phyloP scores from a whole-genome alignment of 176 grass and related monocot genomes.

The Elymus sibiricus region DNA sequence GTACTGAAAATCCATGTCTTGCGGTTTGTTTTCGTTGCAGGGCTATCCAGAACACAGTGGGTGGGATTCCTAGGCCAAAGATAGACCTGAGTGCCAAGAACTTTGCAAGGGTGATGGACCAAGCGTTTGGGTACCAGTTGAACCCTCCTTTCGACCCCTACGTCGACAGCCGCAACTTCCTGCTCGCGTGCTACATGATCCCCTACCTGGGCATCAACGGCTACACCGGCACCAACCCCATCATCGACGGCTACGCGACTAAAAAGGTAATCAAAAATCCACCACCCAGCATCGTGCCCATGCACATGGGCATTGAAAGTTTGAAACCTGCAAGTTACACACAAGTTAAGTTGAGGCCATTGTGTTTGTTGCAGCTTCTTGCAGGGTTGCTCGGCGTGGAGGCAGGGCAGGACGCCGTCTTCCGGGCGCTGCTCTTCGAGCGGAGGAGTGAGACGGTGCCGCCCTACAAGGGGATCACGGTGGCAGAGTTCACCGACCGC shows the following conservation, averaged over 20 bases:
- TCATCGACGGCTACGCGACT: constrained; percentile 56
- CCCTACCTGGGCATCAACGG: constrained; percentile 77
- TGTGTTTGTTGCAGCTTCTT: constrained; percentile 29
- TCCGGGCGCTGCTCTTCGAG: constrained; percentile 55
- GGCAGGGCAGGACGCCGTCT: constrained; percentile 58
- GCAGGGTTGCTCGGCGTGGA: constrained; percentile 54
- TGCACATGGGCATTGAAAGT: neutral
- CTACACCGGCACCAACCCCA: constrained; percentile 58
- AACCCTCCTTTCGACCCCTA: constrained; percentile 82
- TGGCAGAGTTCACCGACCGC: constrained; percentile 62
- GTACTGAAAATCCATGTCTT: neutral
- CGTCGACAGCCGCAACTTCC: constrained; percentile 48
- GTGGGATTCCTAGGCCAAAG: constrained; percentile 50
- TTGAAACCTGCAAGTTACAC: neutral
- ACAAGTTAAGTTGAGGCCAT: too few species aligned
- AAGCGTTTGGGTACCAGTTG: constrained; percentile 49
- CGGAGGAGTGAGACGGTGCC: constrained; percentile 28
- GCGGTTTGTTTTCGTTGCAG: constrained; percentile 16
- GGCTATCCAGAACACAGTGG: constrained; percentile 58
- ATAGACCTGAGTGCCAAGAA: constrained; percentile 57
- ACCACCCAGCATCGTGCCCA: neutral
- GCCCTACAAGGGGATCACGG: constrained; percentile 53
- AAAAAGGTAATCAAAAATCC: constrained; percentile 28
- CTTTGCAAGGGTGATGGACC: constrained; percentile 62
- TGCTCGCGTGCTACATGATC: constrained; percentile 57